Evolutionary conservation across 371 early-diverging fungal genomes (phyloP).

Genomic region (Mortierella sp.): DNA sequence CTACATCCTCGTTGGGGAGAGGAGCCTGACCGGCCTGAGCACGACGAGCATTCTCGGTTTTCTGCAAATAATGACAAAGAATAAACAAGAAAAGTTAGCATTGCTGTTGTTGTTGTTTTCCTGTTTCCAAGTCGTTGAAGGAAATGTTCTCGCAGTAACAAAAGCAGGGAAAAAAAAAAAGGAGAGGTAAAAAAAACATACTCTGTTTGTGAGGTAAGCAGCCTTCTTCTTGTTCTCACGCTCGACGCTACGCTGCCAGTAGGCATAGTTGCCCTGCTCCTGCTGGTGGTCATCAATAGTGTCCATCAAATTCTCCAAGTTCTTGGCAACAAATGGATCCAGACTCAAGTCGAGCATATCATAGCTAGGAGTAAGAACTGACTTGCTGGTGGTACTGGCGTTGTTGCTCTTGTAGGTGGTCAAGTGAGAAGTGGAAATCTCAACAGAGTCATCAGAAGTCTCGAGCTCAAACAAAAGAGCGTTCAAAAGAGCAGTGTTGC

Average conservation of each 20-base stretch:
- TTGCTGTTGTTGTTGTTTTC: background rate
- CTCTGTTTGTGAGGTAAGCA: conserved; percentile 60
- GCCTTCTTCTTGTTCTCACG: conserved; percentile 83
- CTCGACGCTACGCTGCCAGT: conserved; percentile 92
- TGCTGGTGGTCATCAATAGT: conserved; percentile 91
- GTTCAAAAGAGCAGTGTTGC: conserved; percentile 84
- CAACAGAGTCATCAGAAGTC: conserved; percentile 57
- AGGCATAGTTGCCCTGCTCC: conserved; percentile 93
- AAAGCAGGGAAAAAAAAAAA: background rate
- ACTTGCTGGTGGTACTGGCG: conserved; percentile 34
- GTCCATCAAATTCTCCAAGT: conserved; percentile 89
- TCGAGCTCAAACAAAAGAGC: conserved; percentile 88
- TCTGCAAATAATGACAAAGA: conserved; percentile 50
- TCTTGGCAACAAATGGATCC: conserved; percentile 88
- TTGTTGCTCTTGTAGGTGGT: conserved; percentile 46
- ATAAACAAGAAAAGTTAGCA: background rate
- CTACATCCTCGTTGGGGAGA: conserved; percentile 79
- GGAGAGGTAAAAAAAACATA: conserved; percentile 42
- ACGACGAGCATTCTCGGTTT: conserved; percentile 85
- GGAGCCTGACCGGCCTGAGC: conserved; percentile 78
- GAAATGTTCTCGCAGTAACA: background rate
- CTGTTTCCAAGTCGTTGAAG: background rate
- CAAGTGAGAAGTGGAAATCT: conserved; percentile 56
- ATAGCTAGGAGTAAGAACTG: conserved; percentile 85
- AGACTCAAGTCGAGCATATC: conserved; percentile 85